phyloP scores from a whole-genome alignment of 2,329 filamentous ascomycete species.

The Pseudogymnoascus sp. region DNA sequence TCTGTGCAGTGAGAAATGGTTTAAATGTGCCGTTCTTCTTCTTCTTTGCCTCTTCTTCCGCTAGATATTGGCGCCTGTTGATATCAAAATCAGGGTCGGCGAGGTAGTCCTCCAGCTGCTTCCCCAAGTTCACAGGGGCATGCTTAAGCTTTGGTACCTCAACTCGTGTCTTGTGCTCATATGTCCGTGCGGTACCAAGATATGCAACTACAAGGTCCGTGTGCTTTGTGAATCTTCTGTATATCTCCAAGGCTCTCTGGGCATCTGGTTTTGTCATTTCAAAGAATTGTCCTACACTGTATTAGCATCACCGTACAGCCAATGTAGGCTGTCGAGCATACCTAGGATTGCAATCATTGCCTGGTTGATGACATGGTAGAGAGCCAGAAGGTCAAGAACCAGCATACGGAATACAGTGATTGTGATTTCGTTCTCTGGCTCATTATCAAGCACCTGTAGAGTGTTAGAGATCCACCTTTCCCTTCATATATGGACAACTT shows the following conservation, averaged over 20 bases:
- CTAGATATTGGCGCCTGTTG: constrained; percentile 83
- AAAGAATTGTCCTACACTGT: constrained; percentile 74
- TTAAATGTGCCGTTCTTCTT: constrained; percentile 32
- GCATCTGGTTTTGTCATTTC: constrained; percentile 95
- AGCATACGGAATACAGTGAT: constrained; percentile 87
- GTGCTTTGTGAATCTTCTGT: constrained; percentile 83
- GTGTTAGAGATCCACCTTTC: constrained; percentile 14
- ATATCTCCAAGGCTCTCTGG: constrained; percentile 82
- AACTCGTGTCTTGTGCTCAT: constrained; percentile 83
- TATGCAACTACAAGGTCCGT: constrained; percentile 91
- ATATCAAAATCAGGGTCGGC: constrained; percentile 92
- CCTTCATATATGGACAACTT: constrained; percentile 30
- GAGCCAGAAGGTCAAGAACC: constrained; percentile 76
- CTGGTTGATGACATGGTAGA: constrained; percentile 95
- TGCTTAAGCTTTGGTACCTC: constrained; percentile 97
- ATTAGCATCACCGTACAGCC: constrained; percentile 16
- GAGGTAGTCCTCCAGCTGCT: constrained; percentile 87
- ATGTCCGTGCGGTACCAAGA: constrained; percentile 75
- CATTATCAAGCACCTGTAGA: constrained; percentile 67
- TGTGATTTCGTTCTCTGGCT: constrained; percentile 93
- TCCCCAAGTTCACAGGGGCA: constrained; percentile 82
- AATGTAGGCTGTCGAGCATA: constrained; percentile 34
- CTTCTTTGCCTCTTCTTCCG: constrained; percentile 69
- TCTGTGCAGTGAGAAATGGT: constrained; percentile 33
- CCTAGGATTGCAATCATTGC: constrained; percentile 94